Percentiles rank a stretch among this genome's conserved stretches.
Conservation (phyloP, 2,329 filamentous ascomycete species). For the Zymoseptoria brevis region DNA sequence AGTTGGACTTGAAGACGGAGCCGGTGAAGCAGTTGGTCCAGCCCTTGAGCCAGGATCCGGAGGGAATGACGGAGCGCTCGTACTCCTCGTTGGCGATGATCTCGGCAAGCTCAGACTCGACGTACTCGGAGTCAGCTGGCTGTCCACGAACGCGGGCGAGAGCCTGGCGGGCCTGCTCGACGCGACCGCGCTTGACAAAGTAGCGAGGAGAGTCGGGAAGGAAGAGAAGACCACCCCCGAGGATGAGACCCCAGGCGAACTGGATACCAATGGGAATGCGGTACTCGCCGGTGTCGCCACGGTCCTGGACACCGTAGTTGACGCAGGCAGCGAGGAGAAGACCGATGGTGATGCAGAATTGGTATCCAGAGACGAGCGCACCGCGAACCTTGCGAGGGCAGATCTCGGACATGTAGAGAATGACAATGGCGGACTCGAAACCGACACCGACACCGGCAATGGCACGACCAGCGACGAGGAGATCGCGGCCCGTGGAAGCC, state of each 20-base stretch:
- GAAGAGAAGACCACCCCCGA: constrained; percentile 62
- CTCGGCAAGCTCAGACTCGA: constrained; percentile 72
- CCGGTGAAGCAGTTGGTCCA: constrained; percentile 62
- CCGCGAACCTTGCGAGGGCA: constrained; percentile 52
- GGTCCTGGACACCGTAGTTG: constrained; percentile 61
- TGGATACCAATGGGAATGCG: constrained; percentile 75
- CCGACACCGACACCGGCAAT: constrained; percentile 71
- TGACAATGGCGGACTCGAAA: constrained; percentile 72
- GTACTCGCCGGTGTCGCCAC: constrained; percentile 58
- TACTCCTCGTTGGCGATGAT: constrained; percentile 86
- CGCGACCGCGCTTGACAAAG: constrained; percentile 69
- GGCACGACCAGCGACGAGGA: constrained; percentile 65
- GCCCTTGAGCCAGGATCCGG: constrained; percentile 55
- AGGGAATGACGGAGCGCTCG: constrained; percentile 61
- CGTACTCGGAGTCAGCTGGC: constrained; percentile 61
- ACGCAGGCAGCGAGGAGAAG: constrained; percentile 58
- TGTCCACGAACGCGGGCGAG: constrained; percentile 68
- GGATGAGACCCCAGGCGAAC: constrained; percentile 70
- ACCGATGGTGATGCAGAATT: constrained; percentile 76
- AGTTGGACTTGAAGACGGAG: constrained; percentile 43
- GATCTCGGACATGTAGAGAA: constrained; percentile 83
- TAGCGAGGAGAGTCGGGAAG: constrained; percentile 82
- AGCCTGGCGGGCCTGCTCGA: constrained; percentile 55
- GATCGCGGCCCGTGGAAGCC: constrained; percentile 47
- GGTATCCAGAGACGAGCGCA: constrained; percentile 72